Percentiles rank a stretch among this genome's conserved stretches.
These are phyloP conservation scores for Trametes sanguinea DNA, from an alignment of 768 basidiomycete genomes.

Conservation along the genomic window DNA sequence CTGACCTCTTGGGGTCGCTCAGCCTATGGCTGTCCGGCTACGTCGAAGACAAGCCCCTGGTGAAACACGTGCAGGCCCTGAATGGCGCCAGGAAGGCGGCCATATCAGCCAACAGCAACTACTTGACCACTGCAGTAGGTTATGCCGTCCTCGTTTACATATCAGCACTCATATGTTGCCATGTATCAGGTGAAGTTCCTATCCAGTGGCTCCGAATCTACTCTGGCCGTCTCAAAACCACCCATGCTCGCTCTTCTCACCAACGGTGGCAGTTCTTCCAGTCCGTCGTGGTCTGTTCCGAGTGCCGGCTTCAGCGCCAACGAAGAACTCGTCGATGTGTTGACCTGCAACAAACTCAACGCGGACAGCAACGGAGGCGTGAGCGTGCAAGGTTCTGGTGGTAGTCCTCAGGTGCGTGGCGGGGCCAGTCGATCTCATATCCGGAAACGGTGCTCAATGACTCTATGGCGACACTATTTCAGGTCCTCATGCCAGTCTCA, in stretches of 20 bases:
- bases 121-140: conserved; percentile 50
- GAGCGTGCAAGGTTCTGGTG: conserved; percentile 39
- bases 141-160: too few relatives aligned
- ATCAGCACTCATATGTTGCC: too few relatives aligned
- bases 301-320: conserved; percentile 42
- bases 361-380: conserved; percentile 46
- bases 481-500: conserved; percentile 40
- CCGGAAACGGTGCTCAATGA: too few relatives aligned
- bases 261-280: conserved; percentile 48
- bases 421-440: too few relatives aligned
- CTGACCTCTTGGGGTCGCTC: background rate
- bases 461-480: background rate
- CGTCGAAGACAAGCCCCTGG: conserved; percentile 49
- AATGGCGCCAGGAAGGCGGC: conserved; percentile 57
- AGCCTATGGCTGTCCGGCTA: conserved; percentile 67
- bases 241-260: conserved; percentile 59
- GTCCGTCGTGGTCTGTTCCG: conserved; percentile 46
- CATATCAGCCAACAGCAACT: conserved; percentile 42
- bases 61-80: conserved; percentile 47
- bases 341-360: conserved; percentile 46
- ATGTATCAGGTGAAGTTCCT: conserved; percentile 47
- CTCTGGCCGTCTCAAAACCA: conserved; percentile 53
- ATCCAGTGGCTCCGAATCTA: conserved; percentile 38
- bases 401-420: conserved; percentile 47
- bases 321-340: conserved; percentile 52